Evolutionary conservation across 768 basidiomycete species (phyloP).

Genomic region (Paxillus involutus): DNA sequence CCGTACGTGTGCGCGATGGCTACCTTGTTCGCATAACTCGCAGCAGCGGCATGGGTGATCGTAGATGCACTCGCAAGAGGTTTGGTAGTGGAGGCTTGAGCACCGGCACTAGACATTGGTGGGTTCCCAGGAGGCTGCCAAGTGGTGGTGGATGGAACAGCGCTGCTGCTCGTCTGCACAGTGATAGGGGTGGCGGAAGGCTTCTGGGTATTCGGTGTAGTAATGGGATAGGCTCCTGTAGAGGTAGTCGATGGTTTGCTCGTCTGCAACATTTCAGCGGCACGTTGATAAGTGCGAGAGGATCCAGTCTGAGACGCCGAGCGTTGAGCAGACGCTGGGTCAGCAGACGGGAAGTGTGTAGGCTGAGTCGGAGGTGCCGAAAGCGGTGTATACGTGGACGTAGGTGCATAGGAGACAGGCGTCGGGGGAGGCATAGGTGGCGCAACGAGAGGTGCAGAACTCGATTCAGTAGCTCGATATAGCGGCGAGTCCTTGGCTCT

Average conservation of each 20-base stretch:
- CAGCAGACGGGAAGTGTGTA: constrained; percentile 5
- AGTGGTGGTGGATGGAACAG: neutral
- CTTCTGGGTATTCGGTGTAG: constrained; percentile 8
- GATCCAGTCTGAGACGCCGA: constrained; percentile 11
- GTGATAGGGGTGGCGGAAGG: neutral
- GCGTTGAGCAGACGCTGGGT: constrained; percentile 17
- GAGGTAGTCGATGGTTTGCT: constrained; percentile 12
- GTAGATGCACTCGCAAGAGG: constrained; percentile 2
- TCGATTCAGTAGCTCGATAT: constrained; percentile 12
- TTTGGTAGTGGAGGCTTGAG: constrained; percentile 12
- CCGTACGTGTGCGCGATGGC: neutral
- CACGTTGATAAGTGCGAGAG: constrained; percentile 25
- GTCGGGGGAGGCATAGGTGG: constrained; percentile 24
- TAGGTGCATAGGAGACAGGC: constrained; percentile 1
- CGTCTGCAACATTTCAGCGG: constrained; percentile 22
- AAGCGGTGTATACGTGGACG: constrained; percentile 16
- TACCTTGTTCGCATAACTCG: constrained; percentile 10
- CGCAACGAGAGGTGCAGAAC: neutral
- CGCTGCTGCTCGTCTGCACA: constrained; percentile 6
- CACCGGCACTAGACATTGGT: constrained; percentile 1
- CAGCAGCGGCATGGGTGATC: constrained; percentile 1
- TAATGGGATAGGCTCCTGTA: neutral
- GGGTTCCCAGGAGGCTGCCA: constrained; percentile 7
- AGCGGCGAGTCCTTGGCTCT: constrained; percentile 16
- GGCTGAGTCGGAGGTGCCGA: constrained; percentile 25